Percentiles rank a stretch among this genome's conserved stretches.
These are phyloP conservation scores for Lasiodiplodia sp. DNA, from an alignment of 2,329 filamentous ascomycete genomes.

Conservation along the genomic window DNA sequence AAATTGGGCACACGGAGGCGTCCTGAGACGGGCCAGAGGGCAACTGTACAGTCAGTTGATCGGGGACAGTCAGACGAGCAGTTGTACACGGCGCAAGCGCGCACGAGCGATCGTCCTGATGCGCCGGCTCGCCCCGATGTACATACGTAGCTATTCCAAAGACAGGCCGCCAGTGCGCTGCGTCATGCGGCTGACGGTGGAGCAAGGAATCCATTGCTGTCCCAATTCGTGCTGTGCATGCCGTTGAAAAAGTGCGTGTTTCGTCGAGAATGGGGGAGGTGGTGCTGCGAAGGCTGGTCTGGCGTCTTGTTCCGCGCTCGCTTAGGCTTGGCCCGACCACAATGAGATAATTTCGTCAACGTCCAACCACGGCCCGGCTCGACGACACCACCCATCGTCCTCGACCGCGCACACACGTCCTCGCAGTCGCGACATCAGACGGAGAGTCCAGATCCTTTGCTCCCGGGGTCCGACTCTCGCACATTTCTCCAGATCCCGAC, in stretches of 20 bases:
- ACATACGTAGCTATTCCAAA: slow-evolving; percentile 28
- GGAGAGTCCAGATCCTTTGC: slow-evolving; percentile 49
- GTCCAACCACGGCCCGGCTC: slow-evolving; percentile 24
- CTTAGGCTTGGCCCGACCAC: slow-evolving; percentile 31
- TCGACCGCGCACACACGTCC: slow-evolving; percentile 17
- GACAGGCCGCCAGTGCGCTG: slow-evolving; percentile 8
- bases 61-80: slow-evolving; percentile 11
- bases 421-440: slow-evolving; percentile 26
- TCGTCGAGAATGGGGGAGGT: neutral
- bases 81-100: slow-evolving; percentile 23
- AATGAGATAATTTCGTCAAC: slow-evolving; percentile 32
- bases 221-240: neutral
- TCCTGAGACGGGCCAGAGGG: slow-evolving; percentile 10
- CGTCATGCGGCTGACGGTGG: slow-evolving; percentile 14
- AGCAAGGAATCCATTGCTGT: slow-evolving; percentile 15
- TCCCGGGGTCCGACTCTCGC: slow-evolving; percentile 49
- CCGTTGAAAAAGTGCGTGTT: neutral
- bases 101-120: slow-evolving; percentile 13
- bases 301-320: slow-evolving; percentile 28
- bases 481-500: slow-evolving; percentile 37
- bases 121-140: slow-evolving; percentile 27
- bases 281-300: slow-evolving; percentile 1
- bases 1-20: slow-evolving; percentile 22
- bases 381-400: slow-evolving; percentile 23
- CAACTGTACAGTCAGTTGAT: slow-evolving; percentile 3